Evolutionary conservation across 2,329 filamentous ascomycete species (phyloP), one percentile per base, ranked within the genome.

Genomic region (Alternaria sp.): DNA sequence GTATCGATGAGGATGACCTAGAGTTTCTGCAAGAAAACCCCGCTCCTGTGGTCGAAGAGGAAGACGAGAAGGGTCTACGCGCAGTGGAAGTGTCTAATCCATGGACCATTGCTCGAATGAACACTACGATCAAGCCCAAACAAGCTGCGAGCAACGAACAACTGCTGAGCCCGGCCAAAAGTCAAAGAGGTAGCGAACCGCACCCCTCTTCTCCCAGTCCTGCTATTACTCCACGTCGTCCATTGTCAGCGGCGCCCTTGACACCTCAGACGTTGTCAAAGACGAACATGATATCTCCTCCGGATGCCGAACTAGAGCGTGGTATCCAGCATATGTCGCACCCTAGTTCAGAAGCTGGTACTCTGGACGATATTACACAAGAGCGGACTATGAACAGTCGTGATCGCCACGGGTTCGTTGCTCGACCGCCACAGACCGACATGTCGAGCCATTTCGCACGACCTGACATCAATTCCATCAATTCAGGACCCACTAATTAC

Each of bases 31-130:
- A 69, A 17, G 57, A 74, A 21, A 49, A 68, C 19, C 54, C 54
- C 6, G 47, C 50, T n/a, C 60, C 67, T 8, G 60, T 65, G 9
- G 49, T 72, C 5, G 68, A 72, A 13, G 69, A 73, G 47, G 74
- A 72, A 15, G 69, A 73, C 44, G 74, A 76, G 44, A 73, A 78
- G 43, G 76, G 69, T 21, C 70, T 65, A 4, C 77, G 68, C 50
- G 75, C 79, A 57, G 68, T 75, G 25, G 73, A 65, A 5, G 57
- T 82, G 5, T 83, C 80, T 1, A 86, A 86, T 63, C 84, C 84
- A 2, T 86, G 83, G 83, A 81, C 81, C 0, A 78, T 84, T 46
- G 83, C 84, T 23, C 84, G 81, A 62, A 80, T 86, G 77, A 84
- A 85, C 49, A 59, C 79, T 15, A 55, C 62, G 1, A 44, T 72